A percentile compares a stretch with the other conserved stretches of the same genome.
These are phyloP conservation scores for Penicillium alfredii DNA, from an alignment of 495 filamentous ascomycete genomes.

Conservation along the genomic window DNA sequence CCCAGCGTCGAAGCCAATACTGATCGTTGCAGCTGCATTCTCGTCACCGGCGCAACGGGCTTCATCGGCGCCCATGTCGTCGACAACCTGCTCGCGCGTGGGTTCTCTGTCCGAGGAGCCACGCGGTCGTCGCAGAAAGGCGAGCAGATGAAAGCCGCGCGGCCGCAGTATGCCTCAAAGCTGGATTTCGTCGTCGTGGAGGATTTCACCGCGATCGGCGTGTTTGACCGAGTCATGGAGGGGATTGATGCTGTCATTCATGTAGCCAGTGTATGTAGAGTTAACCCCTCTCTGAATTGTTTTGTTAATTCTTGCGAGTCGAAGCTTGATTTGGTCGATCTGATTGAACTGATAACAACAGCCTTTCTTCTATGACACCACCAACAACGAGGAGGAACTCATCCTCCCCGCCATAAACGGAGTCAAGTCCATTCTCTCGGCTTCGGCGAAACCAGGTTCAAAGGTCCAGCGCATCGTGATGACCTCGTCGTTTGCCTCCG, in stretches of 20 bases:
- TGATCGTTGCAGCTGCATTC: too few species aligned
- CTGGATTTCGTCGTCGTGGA: conserved; percentile 34
- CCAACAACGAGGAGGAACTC: conserved; percentile 61
- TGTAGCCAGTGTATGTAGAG: conserved; percentile 30
- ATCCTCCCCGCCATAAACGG: conserved; percentile 64
- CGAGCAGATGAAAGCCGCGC: conserved; percentile 26
- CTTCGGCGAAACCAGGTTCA: conserved; percentile 46
- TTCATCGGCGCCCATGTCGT: conserved; percentile 40
- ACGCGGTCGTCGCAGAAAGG: conserved; percentile 26
- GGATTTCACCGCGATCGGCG: conserved; percentile 32
- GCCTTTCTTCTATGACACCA: conserved; percentile 26
- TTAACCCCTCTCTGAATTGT: neutral
- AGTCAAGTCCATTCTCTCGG: conserved; percentile 17
- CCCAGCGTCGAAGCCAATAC: too few species aligned
- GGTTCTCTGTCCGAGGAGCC: conserved; percentile 34
- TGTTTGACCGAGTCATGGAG: conserved; percentile 28
- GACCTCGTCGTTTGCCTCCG: conserved; percentile 69
- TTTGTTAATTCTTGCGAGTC: too few species aligned
- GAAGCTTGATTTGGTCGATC: too few species aligned
- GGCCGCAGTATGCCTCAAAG: conserved; percentile 24
- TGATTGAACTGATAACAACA: too few species aligned
- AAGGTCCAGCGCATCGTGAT: conserved; percentile 64
- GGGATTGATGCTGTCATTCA: conserved; percentile 37
- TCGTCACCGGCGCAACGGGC: conserved; percentile 40
- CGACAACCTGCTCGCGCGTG: conserved; percentile 26